Evolutionary conservation across 495 filamentous ascomycete genomes (phyloP), one percentile per base, ranked within the genome.

Genomic region (Entonaema liquescens): DNA sequence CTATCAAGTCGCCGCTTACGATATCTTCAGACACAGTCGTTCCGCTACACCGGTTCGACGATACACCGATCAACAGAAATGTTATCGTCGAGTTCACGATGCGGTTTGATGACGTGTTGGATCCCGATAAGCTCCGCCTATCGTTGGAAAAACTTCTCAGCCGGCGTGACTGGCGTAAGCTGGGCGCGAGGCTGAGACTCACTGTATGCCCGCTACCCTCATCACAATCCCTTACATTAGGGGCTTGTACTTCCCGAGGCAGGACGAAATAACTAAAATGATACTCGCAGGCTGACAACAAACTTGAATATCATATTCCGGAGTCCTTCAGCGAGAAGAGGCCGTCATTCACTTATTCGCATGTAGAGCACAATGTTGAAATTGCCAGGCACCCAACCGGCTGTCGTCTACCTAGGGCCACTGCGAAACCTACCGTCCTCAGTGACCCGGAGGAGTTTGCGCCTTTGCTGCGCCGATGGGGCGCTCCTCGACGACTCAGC

Each of bases 101-200:
- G 29, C 77, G 76, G 1, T 85, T 87, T 35, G 80, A 87, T 62
- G 82, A 85, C 28, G 79, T 86, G 23, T 73, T 87, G 0, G 83
- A 85, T 59, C 68, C 79, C 1, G 70, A 78, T 19, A 80, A 79
- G 26, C 74, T 85, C n/a, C 77, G 77, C 5, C 8, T n/a, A 8
- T 68, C 82, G 0, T 69, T 86, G 3, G 70, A 75, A 2, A 70
- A 63, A 11, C 73, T 86, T 47, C 68, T 83, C 29, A 65, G 76
- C 25, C 71, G 76, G 7, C 79, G 74, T 33, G 74, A 78, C 58
- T 86, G 83, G 83, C 63, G 78, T n/a, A 81, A 81, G 62, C 70
- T 86, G 4, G 83, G 83, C 0, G 83, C 79, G 9, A 75, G 83
- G 31, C 36, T 86, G 44, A 74, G 81, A 66, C 66, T 76, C 13